Conservation (phyloP, 2,329 filamentous ascomycete genomes). For the Sporothrix curviconia region DNA sequence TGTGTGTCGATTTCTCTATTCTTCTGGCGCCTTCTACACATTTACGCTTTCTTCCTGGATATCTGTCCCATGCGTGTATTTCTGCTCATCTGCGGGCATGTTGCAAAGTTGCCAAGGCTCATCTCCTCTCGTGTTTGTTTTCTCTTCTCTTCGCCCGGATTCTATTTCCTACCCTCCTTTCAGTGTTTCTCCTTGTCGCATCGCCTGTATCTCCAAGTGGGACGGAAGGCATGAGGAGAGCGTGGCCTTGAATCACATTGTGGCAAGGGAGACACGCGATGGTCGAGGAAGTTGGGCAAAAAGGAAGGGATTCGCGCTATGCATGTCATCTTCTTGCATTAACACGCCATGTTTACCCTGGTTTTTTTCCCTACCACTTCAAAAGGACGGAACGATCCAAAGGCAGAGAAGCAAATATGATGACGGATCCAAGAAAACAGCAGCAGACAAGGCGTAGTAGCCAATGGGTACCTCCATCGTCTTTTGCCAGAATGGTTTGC, state of each 20-base stretch:
- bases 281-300: background rate
- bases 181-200: background rate
- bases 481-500: background rate
- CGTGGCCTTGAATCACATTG: background rate
- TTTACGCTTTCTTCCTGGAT: too few species aligned
- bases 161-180: background rate
- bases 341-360: background rate
- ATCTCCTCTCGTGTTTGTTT: background rate
- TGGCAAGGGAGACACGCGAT: constrained; percentile 3
- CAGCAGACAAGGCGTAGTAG: background rate
- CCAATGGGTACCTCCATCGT: constrained; percentile 5
- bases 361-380: background rate
- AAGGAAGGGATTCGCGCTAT: background rate
- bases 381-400: background rate
- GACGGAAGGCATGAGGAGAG: background rate
- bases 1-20: background rate
- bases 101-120: background rate
- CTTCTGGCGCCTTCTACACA: too few species aligned
- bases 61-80: too few species aligned
- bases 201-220: background rate
- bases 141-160: background rate
- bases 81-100: background rate
- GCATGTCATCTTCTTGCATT: background rate
- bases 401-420: background rate
- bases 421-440: too few species aligned